Evolutionary conservation across 306 rosid species (phyloP).

Genomic region (Quercus robur): DNA sequence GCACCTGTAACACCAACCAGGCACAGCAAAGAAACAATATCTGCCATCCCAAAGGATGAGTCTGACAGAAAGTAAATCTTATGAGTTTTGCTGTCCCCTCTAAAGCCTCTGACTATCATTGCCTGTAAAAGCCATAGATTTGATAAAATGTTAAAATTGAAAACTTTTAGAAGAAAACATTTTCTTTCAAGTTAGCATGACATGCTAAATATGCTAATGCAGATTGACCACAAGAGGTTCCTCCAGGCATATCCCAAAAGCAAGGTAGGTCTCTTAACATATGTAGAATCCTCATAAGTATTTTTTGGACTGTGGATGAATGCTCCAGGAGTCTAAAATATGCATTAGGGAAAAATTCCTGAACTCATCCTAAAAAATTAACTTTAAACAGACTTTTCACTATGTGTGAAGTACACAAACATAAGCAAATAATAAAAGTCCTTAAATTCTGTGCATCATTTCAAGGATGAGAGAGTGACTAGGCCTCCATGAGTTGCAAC

Average conservation of each 20-base stretch:
- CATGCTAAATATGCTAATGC: slow-evolving; percentile 1
- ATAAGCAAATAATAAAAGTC: not conserved
- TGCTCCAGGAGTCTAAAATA: not conserved
- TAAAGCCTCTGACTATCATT: slow-evolving; percentile 93
- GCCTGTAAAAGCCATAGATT: slow-evolving; percentile 52
- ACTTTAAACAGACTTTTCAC: not conserved
- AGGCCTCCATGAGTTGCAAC: not conserved
- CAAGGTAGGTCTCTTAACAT: not conserved
- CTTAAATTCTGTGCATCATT: no score
- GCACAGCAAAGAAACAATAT: slow-evolving; percentile 56
- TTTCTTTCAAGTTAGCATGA: not conserved
- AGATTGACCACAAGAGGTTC: slow-evolving; percentile 6
- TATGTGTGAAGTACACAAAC: not conserved
- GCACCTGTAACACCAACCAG: slow-evolving; percentile 59
- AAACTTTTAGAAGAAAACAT: slow-evolving; percentile 16
- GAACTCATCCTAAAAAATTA: not conserved
- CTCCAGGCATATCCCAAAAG: not conserved
- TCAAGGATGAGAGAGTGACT: no score
- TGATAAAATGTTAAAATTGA: not conserved
- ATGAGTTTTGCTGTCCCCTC: slow-evolving; percentile 69
- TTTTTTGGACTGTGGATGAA: not conserved
- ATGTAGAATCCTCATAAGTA: not conserved
- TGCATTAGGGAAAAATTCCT: not conserved
- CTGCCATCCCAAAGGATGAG: slow-evolving; percentile 59
- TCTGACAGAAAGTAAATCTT: slow-evolving; percentile 75